Evolutionary conservation across 2,329 filamentous ascomycete species (phyloP).

Genomic region (Colletotrichum cuscutae): DNA sequence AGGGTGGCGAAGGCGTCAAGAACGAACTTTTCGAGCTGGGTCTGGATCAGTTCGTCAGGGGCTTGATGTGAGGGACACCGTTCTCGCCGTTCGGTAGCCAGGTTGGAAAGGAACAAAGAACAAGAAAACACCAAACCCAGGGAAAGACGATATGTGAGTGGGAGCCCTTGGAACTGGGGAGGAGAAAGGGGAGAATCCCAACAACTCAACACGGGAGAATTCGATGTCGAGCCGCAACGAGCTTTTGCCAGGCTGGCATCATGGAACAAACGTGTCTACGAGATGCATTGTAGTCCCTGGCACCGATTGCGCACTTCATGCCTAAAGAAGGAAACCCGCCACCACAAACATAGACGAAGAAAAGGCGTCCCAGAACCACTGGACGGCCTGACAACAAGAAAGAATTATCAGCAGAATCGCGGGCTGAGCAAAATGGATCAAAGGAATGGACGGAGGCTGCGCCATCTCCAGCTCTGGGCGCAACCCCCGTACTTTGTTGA

Average conservation of each 20-base stretch:
- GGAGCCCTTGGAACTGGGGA: too few relatives aligned
- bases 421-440: background rate
- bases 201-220: background rate
- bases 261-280: background rate
- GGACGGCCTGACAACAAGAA: background rate
- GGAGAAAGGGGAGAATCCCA: too few relatives aligned
- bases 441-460: constrained; percentile 9
- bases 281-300: background rate
- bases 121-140: background rate
- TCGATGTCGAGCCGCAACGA: background rate
- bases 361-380: background rate
- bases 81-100: background rate
- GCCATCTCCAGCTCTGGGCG: constrained; percentile 7
- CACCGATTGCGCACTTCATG: background rate
- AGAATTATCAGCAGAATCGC: background rate
- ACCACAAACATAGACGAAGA: background rate
- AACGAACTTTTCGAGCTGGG: constrained; percentile 79
- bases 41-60: constrained; percentile 81
- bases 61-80: constrained; percentile 60
- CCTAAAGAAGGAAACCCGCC: background rate
- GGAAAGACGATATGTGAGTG: background rate
- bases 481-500: constrained; percentile 10
- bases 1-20: constrained; percentile 74
- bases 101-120: background rate
- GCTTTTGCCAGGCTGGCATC: too few relatives aligned